Evolutionary conservation across 2,329 filamentous ascomycete species (phyloP), one percentile per base, ranked within the genome.

Genomic region (Trichoderma guizhouense): DNA sequence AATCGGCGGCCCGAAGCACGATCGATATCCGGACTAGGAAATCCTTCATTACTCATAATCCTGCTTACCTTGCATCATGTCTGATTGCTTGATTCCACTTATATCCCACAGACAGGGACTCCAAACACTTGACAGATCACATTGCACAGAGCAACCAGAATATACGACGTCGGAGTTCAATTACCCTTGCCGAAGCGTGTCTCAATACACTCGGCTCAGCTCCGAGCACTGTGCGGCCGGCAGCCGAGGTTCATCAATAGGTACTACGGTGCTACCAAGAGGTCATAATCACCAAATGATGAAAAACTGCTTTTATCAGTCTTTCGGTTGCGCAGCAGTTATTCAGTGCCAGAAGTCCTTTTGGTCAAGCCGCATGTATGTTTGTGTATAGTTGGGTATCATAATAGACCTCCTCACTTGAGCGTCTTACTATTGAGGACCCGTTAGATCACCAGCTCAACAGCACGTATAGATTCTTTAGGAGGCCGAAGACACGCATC

Each of bases 131-230:
- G 67, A 69, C 36, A 62, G 21, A 58, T 69, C 67, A 69, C 39
- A 61, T 69, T 51, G 57, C 26, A 69, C 65, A 24, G 28, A 51
- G 57, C 18, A 51, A 61, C 28, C 21, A 21, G 14, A 51, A 21
- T 21, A 51, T 67, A 43, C 67, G 28, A 69, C 67, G 57, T 69
- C 67, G 39, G 67, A 62, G 62, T 15, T 69, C 67, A 62, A 53
- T 36, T 36, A 69, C 26, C 39, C 57, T 69, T 69, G 39, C 57
- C 67, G 28, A 51, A 11, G 39, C 21, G 30, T 69, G 67, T 69
- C 67, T 69, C 67, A 69, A 34, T 30, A 34, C 28, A 57, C 39
- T 67, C 51, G 32, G 34, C 51, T 67, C 64, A 28, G 57, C 39
- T 69, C 67, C 57, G 67, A 69, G 14, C 57, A 62, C 57, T 51